A percentile compares a stretch with the other conserved stretches of the same genome.
Evolutionary conservation across 2,329 filamentous ascomycete genomes (phyloP).

Genomic region (Penicillium freii): DNA sequence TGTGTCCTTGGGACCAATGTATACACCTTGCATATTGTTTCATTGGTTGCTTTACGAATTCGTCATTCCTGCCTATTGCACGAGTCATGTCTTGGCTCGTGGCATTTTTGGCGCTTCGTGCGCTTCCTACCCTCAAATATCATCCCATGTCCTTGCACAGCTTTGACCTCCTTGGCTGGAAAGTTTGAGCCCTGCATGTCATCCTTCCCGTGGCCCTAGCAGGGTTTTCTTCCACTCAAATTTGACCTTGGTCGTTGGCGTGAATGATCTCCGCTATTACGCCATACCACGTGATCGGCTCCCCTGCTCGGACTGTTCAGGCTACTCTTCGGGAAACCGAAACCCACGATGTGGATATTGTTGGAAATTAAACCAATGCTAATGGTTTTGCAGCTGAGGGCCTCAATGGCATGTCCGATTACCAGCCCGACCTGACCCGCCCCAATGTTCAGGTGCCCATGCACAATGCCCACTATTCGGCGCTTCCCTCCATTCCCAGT

Average conservation of each 20-base stretch:
- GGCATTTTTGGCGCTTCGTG: conserved; percentile 15
- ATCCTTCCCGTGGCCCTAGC: conserved; percentile 1
- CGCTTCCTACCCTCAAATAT: conserved; percentile 3
- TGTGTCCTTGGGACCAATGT: conserved; percentile 4
- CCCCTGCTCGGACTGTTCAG: not conserved
- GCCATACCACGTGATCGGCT: conserved; percentile 38
- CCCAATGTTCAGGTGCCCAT: conserved; percentile 27
- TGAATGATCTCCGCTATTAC: conserved; percentile 29
- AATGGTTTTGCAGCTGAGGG: conserved; percentile 28
- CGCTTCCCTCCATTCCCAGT: conserved; percentile 22
- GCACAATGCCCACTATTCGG: conserved; percentile 26
- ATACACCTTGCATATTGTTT: conserved; percentile 5
- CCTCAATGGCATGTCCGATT: conserved; percentile 34
- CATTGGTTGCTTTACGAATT: conserved; percentile 10
- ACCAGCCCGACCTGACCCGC: conserved; percentile 30
- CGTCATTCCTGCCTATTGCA: conserved; percentile 2
- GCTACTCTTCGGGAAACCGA: conserved; percentile 11
- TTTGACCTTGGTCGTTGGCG: conserved; percentile 20
- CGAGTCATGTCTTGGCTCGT: conserved; percentile 9
- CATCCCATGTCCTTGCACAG: not conserved
- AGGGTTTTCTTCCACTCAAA: conserved; percentile 10
- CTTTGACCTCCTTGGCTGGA: conserved; percentile 15
- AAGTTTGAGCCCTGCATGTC: conserved; percentile 13
- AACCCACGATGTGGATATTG: conserved; percentile 10
- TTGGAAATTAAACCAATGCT: conserved; percentile 11